Evolutionary conservation across 768 basidiomycete species (phyloP).

Genomic region (Mycena chlorophos): DNA sequence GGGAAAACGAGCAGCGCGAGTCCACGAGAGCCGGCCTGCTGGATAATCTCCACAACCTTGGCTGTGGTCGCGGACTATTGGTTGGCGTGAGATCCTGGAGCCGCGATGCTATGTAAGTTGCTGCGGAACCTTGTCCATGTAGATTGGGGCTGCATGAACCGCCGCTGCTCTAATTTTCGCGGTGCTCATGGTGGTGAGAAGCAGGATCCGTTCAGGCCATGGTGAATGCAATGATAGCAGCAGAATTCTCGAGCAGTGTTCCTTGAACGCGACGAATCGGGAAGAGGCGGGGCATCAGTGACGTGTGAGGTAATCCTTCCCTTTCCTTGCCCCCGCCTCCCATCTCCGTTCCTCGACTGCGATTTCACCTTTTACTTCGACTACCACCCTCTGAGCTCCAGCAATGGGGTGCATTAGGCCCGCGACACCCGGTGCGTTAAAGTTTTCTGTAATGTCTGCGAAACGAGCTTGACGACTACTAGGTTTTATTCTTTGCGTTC

Average conservation of each 20-base stretch:
- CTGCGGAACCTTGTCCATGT: slow-evolving; percentile 16
- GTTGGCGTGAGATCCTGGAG: background rate
- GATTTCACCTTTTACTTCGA: background rate
- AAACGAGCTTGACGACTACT: no score
- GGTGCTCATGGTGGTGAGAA: background rate
- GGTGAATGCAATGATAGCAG: no score
- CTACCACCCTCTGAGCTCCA: slow-evolving; percentile 8
- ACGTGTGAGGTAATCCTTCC: no score
- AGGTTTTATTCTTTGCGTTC: slow-evolving; percentile 74
- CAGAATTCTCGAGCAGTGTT: no score
- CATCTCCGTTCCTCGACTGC: no score
- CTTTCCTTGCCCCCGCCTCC: no score
- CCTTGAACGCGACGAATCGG: no score
- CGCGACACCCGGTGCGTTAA: slow-evolving; percentile 75
- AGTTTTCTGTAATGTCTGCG: no score
- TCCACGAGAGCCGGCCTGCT: slow-evolving; percentile 3
- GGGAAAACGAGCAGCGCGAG: slow-evolving; percentile 12
- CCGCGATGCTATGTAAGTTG: no score
- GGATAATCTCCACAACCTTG: slow-evolving; percentile 8
- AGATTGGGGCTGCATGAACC: slow-evolving; percentile 14
- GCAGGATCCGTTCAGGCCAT: no score
- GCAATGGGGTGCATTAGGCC: slow-evolving; percentile 70
- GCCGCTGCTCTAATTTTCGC: slow-evolving; percentile 11
- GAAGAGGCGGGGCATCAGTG: no score
- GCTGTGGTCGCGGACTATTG: slow-evolving; percentile 4